Conservation (phyloP, 306 rosid species). For the Canavalia gladiata region DNA sequence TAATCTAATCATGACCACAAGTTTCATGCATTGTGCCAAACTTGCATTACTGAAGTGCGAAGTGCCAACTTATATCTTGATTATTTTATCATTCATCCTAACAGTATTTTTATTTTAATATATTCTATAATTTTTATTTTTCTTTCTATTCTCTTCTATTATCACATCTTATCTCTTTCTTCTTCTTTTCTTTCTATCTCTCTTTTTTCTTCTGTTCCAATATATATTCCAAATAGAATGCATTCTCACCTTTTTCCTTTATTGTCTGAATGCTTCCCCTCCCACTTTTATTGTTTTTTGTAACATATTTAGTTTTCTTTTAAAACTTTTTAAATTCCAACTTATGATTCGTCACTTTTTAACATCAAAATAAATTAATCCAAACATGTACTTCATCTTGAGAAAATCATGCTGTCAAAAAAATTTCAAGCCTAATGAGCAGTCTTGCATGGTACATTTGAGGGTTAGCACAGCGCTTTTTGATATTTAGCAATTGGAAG, state of each 20-base stretch:
- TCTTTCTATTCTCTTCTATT: too few species aligned
- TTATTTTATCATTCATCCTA: background rate
- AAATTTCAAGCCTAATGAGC: background rate
- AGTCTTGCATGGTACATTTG: background rate
- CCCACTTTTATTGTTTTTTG: background rate
- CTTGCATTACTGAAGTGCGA: background rate
- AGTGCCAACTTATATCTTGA: background rate
- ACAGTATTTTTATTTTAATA: too few species aligned
- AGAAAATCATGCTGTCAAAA: background rate
- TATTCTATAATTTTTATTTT: too few species aligned
- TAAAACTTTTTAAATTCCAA: background rate
- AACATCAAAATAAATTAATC: constrained; percentile 19
- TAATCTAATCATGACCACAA: constrained; percentile 39
- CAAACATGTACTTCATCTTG: background rate
- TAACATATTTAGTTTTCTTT: background rate
- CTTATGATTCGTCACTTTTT: background rate
- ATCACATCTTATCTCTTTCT: too few species aligned
- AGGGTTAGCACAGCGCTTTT: background rate
- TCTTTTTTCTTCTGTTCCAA: too few species aligned
- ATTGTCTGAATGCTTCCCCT: background rate
- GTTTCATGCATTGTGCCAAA: constrained; percentile 18
- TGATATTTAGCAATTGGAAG: background rate
- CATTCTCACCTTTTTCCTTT: too few species aligned
- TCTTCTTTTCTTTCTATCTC: too few species aligned
- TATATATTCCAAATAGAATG: too few species aligned